A percentile compares a stretch with the other conserved stretches of the same genome.
These are phyloP conservation scores for Microdochium trichocladiopsis DNA, from an alignment of 2,329 filamentous ascomycete species.

Conservation along the genomic window DNA sequence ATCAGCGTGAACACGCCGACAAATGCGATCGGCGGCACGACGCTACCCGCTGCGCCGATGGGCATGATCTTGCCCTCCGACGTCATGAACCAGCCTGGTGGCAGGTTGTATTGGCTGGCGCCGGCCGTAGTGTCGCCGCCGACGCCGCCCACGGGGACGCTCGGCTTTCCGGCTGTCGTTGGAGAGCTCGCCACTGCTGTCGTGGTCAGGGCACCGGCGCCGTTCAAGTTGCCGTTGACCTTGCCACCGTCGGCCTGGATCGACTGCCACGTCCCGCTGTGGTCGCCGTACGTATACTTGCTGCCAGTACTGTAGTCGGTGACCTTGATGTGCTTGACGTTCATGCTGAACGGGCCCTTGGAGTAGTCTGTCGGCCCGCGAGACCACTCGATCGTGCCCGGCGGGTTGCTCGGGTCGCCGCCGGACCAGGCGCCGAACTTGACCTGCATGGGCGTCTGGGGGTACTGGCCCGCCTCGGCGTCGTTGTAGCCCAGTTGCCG, in stretches of 20 bases:
- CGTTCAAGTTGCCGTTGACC: slow-evolving; percentile 62
- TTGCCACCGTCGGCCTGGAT: slow-evolving; percentile 75
- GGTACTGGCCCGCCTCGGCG: slow-evolving; percentile 70
- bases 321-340: slow-evolving; percentile 66
- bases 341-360: slow-evolving; percentile 79
- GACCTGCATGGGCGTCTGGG: slow-evolving; percentile 91
- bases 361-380: slow-evolving; percentile 79
- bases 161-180: slow-evolving; percentile 52
- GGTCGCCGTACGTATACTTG: slow-evolving; percentile 75
- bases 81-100: slow-evolving; percentile 75
- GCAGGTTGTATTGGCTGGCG: slow-evolving; percentile 48
- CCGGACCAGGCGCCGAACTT: slow-evolving; percentile 91
- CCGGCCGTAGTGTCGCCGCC: slow-evolving; percentile 47
- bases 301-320: slow-evolving; percentile 91
- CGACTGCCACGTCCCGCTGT: slow-evolving; percentile 70
- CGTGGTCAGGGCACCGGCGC: slow-evolving; percentile 40
- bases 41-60: slow-evolving; percentile 52
- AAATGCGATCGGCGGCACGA: slow-evolving; percentile 7
- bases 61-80: slow-evolving; percentile 71
- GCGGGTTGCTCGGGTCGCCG: slow-evolving; percentile 71
- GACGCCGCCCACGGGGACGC: slow-evolving; percentile 65
- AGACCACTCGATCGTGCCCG: slow-evolving; percentile 86
- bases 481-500: slow-evolving; percentile 66
- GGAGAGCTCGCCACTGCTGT: slow-evolving; percentile 53
- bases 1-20: background rate